Base-by-base conservation (phyloP, 2,329 filamentous ascomycete genomes). In the Apiospora saccharicola region DNA sequence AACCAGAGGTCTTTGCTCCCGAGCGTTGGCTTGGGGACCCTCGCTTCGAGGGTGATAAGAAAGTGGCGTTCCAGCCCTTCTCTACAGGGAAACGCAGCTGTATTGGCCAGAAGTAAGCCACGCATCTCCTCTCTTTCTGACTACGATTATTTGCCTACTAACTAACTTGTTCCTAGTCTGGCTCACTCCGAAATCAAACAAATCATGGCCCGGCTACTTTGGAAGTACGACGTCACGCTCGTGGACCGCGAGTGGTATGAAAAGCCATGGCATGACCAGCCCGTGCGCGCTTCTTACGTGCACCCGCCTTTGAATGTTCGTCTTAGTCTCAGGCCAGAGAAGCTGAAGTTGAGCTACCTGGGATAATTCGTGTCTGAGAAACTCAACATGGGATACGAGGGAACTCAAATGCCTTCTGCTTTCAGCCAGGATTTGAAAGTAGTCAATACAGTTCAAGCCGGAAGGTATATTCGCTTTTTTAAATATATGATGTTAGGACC, bases 11-110 rank as follows among this genome's bases (percentile, higher is more conserved):
- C 19, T 78, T 77, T 51, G 69, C 64, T 4, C 76, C 75, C 8
- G 76, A 77, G 37, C 74, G 77, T 37, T 78, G 75, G 75, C 47
- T 77, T 10, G 75, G 73, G 2, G 74, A 75, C 49, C 69, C 75
- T 1, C 51, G 24, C 4, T 78, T 75, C 44, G 70, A 69, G 7
- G 72, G 75, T 22, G 76, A 78, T 68, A 74, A 73, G n/a, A 74
- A 70, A 12, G 73, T 74, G 3, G 75, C 73, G 22, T 71, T 70
- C 34, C 41, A 46, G 44, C 67, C 67, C 44, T 69, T 69, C 26
- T 69, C 67, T 4, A 69, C 67, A 19, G 67, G 67, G n/a, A 69
- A 69, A 47, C 67, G 67, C 67, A 37, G 67, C 19, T 69, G 67
- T 34, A 69, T 69, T 14, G 67, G 67, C 37, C 67, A 49, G 44